A percentile compares a stretch with the other conserved stretches of the same genome.
phyloP scores from a whole-genome alignment of 2,329 filamentous ascomycete species.

The Trichoderma atrobrunneum region DNA sequence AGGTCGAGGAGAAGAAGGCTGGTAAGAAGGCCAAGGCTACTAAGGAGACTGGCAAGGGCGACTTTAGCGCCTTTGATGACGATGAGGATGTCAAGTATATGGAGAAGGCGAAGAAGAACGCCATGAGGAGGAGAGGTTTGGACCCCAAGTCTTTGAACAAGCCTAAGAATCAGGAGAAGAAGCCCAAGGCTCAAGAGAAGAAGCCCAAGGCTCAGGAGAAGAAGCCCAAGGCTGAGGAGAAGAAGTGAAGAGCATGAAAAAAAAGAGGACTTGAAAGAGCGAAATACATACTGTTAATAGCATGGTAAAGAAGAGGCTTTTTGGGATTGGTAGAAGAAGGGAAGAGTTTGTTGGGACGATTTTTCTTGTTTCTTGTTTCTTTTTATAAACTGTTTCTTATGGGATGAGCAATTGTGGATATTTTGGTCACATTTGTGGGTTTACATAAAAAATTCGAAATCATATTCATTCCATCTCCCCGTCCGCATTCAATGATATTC shows the following conservation, averaged over 20 bases:
- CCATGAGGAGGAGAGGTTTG: slow-evolving; percentile 70
- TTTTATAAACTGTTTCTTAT: background rate
- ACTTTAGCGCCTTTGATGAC: slow-evolving; percentile 73
- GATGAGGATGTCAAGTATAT: slow-evolving; percentile 71
- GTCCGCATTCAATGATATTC: background rate
- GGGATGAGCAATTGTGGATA: slow-evolving; percentile 4
- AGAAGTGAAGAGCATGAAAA: slow-evolving; percentile 1
- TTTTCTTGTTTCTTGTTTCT: background rate
- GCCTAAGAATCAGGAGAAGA: slow-evolving; percentile 18
- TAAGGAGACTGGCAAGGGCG: slow-evolving; percentile 39
- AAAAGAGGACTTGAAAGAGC: background rate
- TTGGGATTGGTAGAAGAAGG: slow-evolving; percentile 4
- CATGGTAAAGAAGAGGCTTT: background rate
- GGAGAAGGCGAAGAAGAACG: slow-evolving; percentile 68
- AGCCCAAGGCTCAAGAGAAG: slow-evolving; percentile 29
- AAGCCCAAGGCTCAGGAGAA: slow-evolving; percentile 19
- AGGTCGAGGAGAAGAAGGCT: slow-evolving; percentile 35
- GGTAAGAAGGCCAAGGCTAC: background rate
- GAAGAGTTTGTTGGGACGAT: background rate
- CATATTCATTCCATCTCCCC: background rate
- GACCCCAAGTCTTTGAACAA: slow-evolving; percentile 56
- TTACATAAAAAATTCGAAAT: background rate
- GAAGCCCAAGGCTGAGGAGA: slow-evolving; percentile 20
- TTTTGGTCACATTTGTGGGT: slow-evolving; percentile 15
- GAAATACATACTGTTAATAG: slow-evolving; percentile 1